Base-by-base conservation (phyloP, 2,329 filamentous ascomycete genomes). In the Zymoseptoria pseudotritici region DNA sequence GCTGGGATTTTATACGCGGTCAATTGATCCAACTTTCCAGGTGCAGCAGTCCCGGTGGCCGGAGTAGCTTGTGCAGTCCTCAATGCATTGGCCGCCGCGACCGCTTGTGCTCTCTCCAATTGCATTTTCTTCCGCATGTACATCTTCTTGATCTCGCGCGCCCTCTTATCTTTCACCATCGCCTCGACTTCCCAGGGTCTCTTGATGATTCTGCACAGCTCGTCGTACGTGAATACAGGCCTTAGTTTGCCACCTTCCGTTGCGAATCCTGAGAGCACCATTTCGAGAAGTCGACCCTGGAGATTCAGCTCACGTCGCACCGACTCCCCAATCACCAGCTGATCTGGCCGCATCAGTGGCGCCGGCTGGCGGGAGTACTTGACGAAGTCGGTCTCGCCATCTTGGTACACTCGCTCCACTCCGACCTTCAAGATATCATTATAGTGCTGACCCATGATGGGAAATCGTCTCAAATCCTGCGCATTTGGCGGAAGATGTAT, bases 211-310 rank as follows among this genome's bases (percentile, higher is more conserved):
- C 36, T 46, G 36, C 36, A 46, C 36, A 46, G 36, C 36, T 46
- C 36, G 17, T 17, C 13, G 17, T 46, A 46, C 13, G 36, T 46
- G 36, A 46, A 46, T n/a, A 46, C 13, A 17, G 36, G 36, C 36
- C 13, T 46, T 17, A 17, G 36, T n/a, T 46, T 46, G 13, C 36
- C 36, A 46, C 17, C 36, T 17, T 46, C 36, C 17, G 36, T 46
- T 7, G 36, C 36, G 36, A 69, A 69, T 0, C 88, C 88, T 78
- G 83, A 90, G 17, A 83, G 63, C 65, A 86, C 77, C 79, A 89
- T 86, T 60, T 80, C 75, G 13, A 80, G 66, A 54, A 86, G 76
- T 65, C 82, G 78, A 13, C 75, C 61, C 58, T 85, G 77, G 17
- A 89, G 70, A 21, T 78, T 64, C 36, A 89, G 69, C 0, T 77